These are phyloP conservation scores for Gynandropsis gynandra DNA, from an alignment of 345 rosid species.

Conservation along the genomic window DNA sequence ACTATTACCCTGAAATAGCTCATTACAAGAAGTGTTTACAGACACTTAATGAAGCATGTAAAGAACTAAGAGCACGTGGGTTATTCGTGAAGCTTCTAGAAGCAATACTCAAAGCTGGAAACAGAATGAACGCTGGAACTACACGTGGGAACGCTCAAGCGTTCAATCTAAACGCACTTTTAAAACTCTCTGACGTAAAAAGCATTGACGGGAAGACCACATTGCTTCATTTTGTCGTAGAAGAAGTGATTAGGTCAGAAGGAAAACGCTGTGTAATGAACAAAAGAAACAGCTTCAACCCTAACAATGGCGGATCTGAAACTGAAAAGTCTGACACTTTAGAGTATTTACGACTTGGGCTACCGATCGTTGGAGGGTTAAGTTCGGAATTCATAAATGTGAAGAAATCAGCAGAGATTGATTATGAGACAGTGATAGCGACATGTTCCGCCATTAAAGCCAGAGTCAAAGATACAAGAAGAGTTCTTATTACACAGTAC, in stretches of 20 bases:
- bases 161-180: constrained; percentile 55
- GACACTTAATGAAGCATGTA: constrained; percentile 49
- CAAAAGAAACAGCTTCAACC: constrained; percentile 21
- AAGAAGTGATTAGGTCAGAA: constrained; percentile 60
- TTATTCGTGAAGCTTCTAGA: constrained; percentile 71
- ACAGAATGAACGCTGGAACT: constrained; percentile 82
- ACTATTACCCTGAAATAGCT: constrained; percentile 52
- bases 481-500: constrained; percentile 26
- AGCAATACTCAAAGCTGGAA: constrained; percentile 86
- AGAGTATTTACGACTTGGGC: constrained; percentile 43
- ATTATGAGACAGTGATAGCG: constrained; percentile 39
- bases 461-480: constrained; percentile 37
- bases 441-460: constrained; percentile 39
- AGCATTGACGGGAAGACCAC: constrained; percentile 75
- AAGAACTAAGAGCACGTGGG: constrained; percentile 60
- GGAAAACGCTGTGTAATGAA: constrained; percentile 40
- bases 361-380: constrained; percentile 42
- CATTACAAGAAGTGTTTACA: constrained; percentile 49
- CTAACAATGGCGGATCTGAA: constrained; percentile 20
- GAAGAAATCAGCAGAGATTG: constrained; percentile 54
- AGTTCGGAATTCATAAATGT: constrained; percentile 47
- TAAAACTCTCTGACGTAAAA: constrained; percentile 64
- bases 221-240: constrained; percentile 73
- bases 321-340: constrained; percentile 15
- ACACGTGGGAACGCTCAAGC: constrained; percentile 80